Percentiles rank a stretch among this genome's conserved stretches.
Evolutionary conservation across 805 yeast species (phyloP).

Genomic region (Kodamaea jinghongensis): DNA sequence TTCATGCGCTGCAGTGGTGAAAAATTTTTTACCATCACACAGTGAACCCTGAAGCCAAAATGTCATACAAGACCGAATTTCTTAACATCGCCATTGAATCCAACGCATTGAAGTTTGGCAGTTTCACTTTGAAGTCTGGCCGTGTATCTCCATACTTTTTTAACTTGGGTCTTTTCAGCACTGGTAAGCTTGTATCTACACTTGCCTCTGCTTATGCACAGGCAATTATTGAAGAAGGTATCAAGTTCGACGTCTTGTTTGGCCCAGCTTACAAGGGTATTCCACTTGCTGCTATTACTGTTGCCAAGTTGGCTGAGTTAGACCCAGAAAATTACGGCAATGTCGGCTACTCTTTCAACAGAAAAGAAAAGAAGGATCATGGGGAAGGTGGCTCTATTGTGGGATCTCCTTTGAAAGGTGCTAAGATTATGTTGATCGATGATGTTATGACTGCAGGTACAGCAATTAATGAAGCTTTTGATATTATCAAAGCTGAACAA

Average conservation of each 20-base stretch:
- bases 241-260: conserved; percentile 85
- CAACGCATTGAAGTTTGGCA: conserved; percentile 82
- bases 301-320: conserved; percentile 86
- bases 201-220: conserved; percentile 87
- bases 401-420: conserved; percentile 71
- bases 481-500: conserved; percentile 62
- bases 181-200: conserved; percentile 74
- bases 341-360: conserved; percentile 88
- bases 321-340: conserved; percentile 74
- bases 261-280: conserved; percentile 99
- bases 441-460: conserved; percentile 99
- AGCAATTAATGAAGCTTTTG: conserved; percentile 92
- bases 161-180: conserved; percentile 85
- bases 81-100: conserved; percentile 79
- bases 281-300: conserved; percentile 90
- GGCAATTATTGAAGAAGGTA: conserved; percentile 75
- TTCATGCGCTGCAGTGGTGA: too few species aligned
- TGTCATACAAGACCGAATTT: conserved; percentile 58
- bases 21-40: not conserved
- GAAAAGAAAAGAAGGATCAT: conserved; percentile 95
- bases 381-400: conserved; percentile 98
- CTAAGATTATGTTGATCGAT: conserved; percentile 81
- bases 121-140: conserved; percentile 88
- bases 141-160: conserved; percentile 94
- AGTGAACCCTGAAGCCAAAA: conserved; percentile 5